Percentiles rank a stretch among this genome's conserved stretches.
phyloP scores from a whole-genome alignment of 352 stramenopile genomes.

The Salisapilia sapeloensis region DNA sequence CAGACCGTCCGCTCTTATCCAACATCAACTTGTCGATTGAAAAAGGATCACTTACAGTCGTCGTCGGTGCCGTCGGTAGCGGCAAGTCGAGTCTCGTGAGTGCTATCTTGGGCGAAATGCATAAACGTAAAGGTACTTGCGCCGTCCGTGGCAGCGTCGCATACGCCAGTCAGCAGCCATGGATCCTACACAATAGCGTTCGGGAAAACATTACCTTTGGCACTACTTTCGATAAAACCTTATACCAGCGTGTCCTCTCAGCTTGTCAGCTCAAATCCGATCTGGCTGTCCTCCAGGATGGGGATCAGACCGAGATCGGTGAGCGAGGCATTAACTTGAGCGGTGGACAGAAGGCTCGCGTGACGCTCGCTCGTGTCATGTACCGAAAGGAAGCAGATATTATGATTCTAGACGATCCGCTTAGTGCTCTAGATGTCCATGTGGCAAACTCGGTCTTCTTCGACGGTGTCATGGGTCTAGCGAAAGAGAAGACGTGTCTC shows the following conservation, averaged over 20 bases:
- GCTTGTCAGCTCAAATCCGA: constrained; percentile 80
- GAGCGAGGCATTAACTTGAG: constrained; percentile 97
- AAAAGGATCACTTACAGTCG: constrained; percentile 24
- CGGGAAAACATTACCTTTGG: constrained; percentile 34
- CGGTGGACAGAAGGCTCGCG: constrained; percentile 89
- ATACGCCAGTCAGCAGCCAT: constrained; percentile 35
- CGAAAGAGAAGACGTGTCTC: constrained; percentile 76
- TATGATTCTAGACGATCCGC: constrained; percentile 92
- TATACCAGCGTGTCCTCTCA: constrained; percentile 48
- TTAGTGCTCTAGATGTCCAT: constrained; percentile 94
- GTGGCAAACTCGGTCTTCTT: constrained; percentile 91
- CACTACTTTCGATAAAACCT: constrained; percentile 12
- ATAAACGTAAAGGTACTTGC: constrained; percentile 6
- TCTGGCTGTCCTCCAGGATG: constrained; percentile 76
- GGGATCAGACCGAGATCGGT: constrained; percentile 94
- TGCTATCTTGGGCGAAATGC: constrained; percentile 26
- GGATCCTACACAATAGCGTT: constrained; percentile 30
- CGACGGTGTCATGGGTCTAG: constrained; percentile 81
- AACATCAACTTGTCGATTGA: constrained; percentile 25
- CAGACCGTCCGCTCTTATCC: background rate
- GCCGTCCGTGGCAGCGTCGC: constrained; percentile 17
- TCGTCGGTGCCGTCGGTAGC: constrained; percentile 33
- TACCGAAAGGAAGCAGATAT: constrained; percentile 89
- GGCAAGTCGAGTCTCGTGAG: constrained; percentile 36
- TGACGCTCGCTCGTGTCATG: constrained; percentile 86